phyloP scores from a whole-genome alignment of 2,329 filamentous ascomycete genomes.

The Aureobasidium sp. region DNA sequence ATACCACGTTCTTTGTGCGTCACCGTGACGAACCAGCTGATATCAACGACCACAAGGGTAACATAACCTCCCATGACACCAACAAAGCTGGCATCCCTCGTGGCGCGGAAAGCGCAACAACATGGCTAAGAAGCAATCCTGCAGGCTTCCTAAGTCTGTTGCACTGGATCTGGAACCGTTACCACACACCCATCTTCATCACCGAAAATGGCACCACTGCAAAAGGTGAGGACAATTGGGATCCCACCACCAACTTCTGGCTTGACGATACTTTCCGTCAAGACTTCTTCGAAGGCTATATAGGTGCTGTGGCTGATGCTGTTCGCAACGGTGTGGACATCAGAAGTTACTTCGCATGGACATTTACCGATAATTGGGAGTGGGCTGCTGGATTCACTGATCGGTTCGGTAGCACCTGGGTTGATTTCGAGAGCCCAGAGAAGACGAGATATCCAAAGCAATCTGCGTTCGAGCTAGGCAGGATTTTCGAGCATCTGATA shows the following conservation, averaged over 20 bases:
- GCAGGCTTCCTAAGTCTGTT: constrained; percentile 71
- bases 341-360: constrained; percentile 78
- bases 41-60: constrained; percentile 7
- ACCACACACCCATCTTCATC: constrained; percentile 73
- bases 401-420: constrained; percentile 37
- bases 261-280: constrained; percentile 74
- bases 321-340: constrained; percentile 69
- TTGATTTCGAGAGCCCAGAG: constrained; percentile 35
- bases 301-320: constrained; percentile 68
- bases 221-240: constrained; percentile 57
- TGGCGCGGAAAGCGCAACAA: constrained; percentile 73
- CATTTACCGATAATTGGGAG: constrained; percentile 62
- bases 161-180: constrained; percentile 70
- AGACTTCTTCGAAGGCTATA: constrained; percentile 71
- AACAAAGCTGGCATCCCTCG: constrained; percentile 36
- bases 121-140: constrained; percentile 72
- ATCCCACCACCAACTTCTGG: constrained; percentile 49
- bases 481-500: constrained; percentile 10
- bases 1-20: background rate
- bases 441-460: constrained; percentile 33
- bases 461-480: constrained; percentile 1
- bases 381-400: constrained; percentile 39
- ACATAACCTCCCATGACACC: constrained; percentile 42
- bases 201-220: constrained; percentile 85
- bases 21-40: background rate